Conservation (phyloP, 2,329 filamentous ascomycete species). For the Mollisiaceae sp. region DNA sequence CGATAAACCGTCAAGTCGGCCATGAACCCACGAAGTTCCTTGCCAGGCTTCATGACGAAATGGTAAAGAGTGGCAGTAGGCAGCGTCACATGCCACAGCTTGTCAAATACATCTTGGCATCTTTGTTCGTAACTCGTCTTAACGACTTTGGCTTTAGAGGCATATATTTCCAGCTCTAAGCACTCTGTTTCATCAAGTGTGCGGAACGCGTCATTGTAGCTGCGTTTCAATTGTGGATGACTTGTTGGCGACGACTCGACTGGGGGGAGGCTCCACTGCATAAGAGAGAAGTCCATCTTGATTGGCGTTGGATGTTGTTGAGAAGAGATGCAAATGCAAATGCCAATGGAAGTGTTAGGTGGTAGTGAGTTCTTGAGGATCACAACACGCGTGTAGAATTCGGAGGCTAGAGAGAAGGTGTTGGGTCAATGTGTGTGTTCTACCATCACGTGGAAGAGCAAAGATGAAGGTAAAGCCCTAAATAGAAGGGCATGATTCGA, state of each 20-base stretch:
- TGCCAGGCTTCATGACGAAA: not conserved
- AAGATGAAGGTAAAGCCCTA: too few relatives aligned
- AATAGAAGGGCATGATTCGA: too few relatives aligned
- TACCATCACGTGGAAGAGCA: too few relatives aligned
- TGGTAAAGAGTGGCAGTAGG: not conserved
- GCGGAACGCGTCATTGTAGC: not conserved
- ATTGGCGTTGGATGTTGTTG: too few relatives aligned
- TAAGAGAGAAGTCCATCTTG: too few relatives aligned
- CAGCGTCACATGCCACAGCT: not conserved
- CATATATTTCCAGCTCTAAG: not conserved
- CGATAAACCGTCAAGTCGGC: not conserved
- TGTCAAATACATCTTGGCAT: not conserved
- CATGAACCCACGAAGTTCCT: not conserved
- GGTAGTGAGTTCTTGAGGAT: too few relatives aligned
- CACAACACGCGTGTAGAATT: too few relatives aligned
- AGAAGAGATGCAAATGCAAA: too few relatives aligned
- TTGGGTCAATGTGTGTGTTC: too few relatives aligned
- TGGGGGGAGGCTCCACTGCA: too few relatives aligned
- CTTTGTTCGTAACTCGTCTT: not conserved
- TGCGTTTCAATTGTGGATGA: not conserved
- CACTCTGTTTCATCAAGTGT: not conserved
- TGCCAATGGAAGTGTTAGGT: too few relatives aligned
- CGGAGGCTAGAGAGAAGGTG: too few relatives aligned
- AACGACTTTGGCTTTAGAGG: not conserved
- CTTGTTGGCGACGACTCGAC: not conserved